phyloP scores from a whole-genome alignment of 2,329 filamentous ascomycete species.

The Paecilomyces sp. region DNA sequence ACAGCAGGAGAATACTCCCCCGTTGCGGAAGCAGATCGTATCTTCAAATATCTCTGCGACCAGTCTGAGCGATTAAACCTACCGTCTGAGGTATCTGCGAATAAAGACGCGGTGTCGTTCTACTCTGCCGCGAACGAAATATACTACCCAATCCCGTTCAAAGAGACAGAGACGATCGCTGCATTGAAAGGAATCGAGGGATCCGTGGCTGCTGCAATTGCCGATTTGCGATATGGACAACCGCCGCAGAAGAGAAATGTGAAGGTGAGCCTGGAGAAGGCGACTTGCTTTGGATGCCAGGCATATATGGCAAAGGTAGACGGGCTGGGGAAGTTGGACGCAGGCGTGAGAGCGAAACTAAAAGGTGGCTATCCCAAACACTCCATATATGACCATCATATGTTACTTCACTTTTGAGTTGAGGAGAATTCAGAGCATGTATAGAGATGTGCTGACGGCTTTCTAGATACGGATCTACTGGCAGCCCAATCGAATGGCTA shows the following conservation, averaged over 20 bases:
- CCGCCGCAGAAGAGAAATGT: conserved; percentile 28
- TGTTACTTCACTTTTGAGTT: neutral
- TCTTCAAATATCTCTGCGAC: conserved; percentile 28
- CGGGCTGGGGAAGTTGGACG: conserved; percentile 31
- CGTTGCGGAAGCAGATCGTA: conserved; percentile 27
- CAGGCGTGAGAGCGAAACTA: conserved; percentile 28
- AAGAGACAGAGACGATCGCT: conserved; percentile 46
- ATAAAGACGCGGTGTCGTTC: conserved; percentile 28
- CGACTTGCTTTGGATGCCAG: conserved; percentile 34
- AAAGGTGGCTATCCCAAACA: conserved; percentile 22
- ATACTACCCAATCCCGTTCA: conserved; percentile 41
- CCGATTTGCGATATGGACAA: conserved; percentile 46
- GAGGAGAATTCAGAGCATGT: neutral
- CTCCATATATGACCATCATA: neutral
- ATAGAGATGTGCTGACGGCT: conserved; percentile 8
- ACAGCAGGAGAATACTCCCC: conserved; percentile 21
- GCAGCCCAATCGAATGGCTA: conserved; percentile 65
- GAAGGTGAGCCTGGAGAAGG: conserved; percentile 29
- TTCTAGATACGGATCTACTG: conserved; percentile 62
- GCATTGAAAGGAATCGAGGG: conserved; percentile 56
- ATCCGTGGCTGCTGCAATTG: conserved; percentile 53
- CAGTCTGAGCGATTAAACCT: conserved; percentile 26
- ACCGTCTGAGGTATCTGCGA: conserved; percentile 22
- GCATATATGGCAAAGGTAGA: conserved; percentile 36
- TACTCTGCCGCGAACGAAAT: conserved; percentile 28